Evolutionary conservation across 345 rosid species (phyloP).

Genomic region (Eucalyptus brandiana): DNA sequence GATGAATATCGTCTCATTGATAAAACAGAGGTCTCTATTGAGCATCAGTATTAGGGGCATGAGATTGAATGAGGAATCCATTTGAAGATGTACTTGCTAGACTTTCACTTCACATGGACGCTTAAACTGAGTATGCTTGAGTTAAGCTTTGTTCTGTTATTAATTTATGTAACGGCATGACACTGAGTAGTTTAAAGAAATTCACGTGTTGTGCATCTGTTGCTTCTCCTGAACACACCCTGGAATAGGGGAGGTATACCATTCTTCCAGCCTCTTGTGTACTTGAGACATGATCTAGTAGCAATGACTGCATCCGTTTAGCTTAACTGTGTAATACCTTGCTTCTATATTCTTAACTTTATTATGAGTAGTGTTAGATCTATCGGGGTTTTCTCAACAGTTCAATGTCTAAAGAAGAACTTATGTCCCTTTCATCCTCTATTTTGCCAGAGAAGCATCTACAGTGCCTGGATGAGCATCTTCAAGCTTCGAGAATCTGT

Average conservation of each 20-base stretch:
- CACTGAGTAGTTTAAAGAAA: neutral
- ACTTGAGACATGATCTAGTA: neutral
- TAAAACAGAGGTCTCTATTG: neutral
- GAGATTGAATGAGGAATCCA: neutral
- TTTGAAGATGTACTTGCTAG: neutral
- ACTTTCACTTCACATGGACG: neutral
- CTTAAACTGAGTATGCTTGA: neutral
- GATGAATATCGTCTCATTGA: neutral
- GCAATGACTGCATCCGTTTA: neutral
- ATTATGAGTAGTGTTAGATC: neutral
- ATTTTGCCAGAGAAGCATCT: slow-evolving; percentile 52
- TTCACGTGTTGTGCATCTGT: neutral
- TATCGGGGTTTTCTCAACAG: neutral
- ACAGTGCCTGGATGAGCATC: slow-evolving; percentile 38
- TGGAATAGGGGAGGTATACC: neutral
- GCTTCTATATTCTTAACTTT: neutral
- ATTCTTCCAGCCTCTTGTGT: neutral
- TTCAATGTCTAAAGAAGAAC: neutral
- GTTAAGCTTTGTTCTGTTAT: neutral
- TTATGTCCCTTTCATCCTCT: neutral
- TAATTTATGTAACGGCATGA: neutral
- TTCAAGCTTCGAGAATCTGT: slow-evolving; percentile 68
- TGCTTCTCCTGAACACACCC: neutral
- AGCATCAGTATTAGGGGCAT: neutral
- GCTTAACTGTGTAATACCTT: neutral